Base-by-base conservation (phyloP, 2,329 filamentous ascomycete species). In the Botrytis galanthina region DNA sequence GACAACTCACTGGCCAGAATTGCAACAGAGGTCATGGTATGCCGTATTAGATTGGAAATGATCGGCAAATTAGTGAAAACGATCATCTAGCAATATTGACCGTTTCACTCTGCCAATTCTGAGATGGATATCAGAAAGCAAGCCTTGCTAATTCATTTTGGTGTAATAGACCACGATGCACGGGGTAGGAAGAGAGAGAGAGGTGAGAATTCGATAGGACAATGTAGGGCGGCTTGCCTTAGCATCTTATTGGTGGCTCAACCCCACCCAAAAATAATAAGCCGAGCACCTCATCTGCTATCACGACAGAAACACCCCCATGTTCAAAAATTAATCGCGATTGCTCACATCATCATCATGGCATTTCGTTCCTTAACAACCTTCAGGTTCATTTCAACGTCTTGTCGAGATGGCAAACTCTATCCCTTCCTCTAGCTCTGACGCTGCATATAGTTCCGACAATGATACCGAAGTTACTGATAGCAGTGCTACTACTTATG, bases 401-500 rank as follows among this genome's bases (percentile, higher is more conserved):
- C 35, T 39, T 61, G 20, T 60, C 54, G 29, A 26, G 12, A 75
- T 75, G 74, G 32, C 70, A 37, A 44, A 44, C 26, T 68, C 74
- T 37, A 63, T 51, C 22, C 72, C 60, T 54, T 73, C 74, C 18
- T 72, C 72, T 20, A 72, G 63, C 46, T 73, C 72, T 46, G 71
- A 73, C n/a, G 64, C 61, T 39, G 57, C 71, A 12, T 71, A 51
- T 16, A 48, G 62, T 46, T 70, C 73, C 48, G 66, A 73, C 29
- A 75, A 69, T 29, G 70, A 72, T 46, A 67, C 48, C 35, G 63
- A 74, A 44, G 26, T 68, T 32, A 66, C 73, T 37, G 73, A 75
- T n/a, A 75, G 74, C 37, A 74, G 68, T 69, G 73, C 72, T 20
- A 73, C 72, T 6, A 71, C 73, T 39, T 72, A 74, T 37, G 72